Conservation (phyloP, 768 basidiomycete species). For the Ramaria sp. region DNA sequence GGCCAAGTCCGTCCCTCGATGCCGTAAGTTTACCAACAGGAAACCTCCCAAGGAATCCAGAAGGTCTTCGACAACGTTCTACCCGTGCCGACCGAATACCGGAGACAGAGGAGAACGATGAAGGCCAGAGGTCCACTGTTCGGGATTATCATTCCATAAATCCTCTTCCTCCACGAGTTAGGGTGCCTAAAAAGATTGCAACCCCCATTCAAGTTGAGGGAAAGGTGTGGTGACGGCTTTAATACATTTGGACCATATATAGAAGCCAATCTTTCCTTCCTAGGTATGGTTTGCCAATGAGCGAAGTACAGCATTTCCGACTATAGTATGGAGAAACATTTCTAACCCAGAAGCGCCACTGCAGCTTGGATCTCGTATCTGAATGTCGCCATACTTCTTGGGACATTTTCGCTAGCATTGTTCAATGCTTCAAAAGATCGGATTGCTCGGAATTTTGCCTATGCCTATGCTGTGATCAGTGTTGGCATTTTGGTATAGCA, state of each 20-base stretch:
- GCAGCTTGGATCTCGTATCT: conserved; percentile 94
- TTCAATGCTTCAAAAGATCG: conserved; percentile 73
- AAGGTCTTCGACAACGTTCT: conserved; percentile 34
- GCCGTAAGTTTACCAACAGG: conserved; percentile 17
- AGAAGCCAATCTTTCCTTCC: not conserved
- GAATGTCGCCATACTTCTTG: conserved; percentile 73
- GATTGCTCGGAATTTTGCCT: conserved; percentile 68
- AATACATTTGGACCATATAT: not conserved
- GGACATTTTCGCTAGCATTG: conserved; percentile 74
- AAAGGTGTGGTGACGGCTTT: conserved; percentile 29
- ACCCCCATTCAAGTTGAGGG: conserved; percentile 81
- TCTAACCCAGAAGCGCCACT: not conserved
- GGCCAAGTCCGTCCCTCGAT: conserved; percentile 63
- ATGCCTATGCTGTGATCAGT: conserved; percentile 73
- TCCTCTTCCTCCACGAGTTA: conserved; percentile 46
- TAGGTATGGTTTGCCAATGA: conserved; percentile 95
- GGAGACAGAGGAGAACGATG: conserved; percentile 36
- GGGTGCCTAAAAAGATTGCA: conserved; percentile 73
- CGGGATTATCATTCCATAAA: conserved; percentile 72
- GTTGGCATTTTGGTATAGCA: conserved; percentile 48
- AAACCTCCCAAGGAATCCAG: conserved; percentile 27
- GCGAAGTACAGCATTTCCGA: conserved; percentile 39
- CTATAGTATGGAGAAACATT: not conserved
- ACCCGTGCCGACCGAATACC: conserved; percentile 68
- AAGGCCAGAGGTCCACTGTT: conserved; percentile 48